These are phyloP conservation scores for Xerocomellus dryophilus DNA, from an alignment of 768 basidiomycete species.

Conservation along the genomic window DNA sequence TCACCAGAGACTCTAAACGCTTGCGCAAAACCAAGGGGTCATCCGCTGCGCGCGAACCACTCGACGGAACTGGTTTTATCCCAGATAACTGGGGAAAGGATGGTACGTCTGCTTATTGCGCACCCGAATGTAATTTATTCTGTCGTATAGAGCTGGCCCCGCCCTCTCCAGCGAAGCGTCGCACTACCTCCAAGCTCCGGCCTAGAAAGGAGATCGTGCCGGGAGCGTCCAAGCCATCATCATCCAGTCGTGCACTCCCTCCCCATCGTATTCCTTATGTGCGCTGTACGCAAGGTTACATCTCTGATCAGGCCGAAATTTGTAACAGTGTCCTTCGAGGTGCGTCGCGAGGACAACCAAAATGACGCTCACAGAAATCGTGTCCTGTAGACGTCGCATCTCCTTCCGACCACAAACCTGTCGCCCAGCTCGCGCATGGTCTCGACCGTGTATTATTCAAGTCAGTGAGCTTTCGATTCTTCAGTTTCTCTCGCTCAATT, in stretches of 20 bases:
- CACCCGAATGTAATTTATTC: background rate
- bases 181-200: background rate
- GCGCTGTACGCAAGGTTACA: conserved; percentile 28
- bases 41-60: background rate
- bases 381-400: conserved; percentile 42
- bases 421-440: conserved; percentile 63
- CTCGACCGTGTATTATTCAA: conserved; percentile 75
- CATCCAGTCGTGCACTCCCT: conserved; percentile 16
- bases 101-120: conserved; percentile 8
- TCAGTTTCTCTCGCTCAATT: background rate
- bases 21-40: conserved; percentile 1
- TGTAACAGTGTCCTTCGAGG: conserved; percentile 18
- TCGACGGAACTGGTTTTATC: conserved; percentile 4
- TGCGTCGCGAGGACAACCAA: background rate
- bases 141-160: conserved; percentile 14
- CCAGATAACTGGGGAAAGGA: conserved; percentile 25
- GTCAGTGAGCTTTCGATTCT: conserved; percentile 38
- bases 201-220: conserved; percentile 4
- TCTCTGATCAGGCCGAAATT: conserved; percentile 6
- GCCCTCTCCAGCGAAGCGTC: conserved; percentile 1
- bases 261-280: conserved; percentile 24
- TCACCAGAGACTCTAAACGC: background rate
- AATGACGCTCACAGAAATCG: background rate
- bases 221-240: background rate
- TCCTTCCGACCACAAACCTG: conserved; percentile 44